Evolutionary conservation across 768 basidiomycete species (phyloP).

Genomic region (Suillus variegatus): DNA sequence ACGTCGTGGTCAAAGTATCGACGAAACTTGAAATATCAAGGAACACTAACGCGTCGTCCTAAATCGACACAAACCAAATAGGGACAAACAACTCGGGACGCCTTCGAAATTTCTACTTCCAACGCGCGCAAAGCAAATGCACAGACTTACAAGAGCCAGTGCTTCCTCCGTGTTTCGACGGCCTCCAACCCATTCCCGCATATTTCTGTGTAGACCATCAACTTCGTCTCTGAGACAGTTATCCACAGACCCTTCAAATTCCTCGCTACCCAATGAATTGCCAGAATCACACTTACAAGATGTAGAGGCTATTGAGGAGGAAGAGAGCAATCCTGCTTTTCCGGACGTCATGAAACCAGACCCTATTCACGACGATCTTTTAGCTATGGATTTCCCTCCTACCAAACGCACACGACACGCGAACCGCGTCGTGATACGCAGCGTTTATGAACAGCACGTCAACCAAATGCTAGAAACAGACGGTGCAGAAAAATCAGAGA

Average conservation of each 20-base stretch:
- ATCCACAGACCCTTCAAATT: slow-evolving; percentile 16
- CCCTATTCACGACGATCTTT: slow-evolving; percentile 60
- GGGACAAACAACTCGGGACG: slow-evolving; percentile 2
- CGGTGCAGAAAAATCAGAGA: slow-evolving; percentile 25
- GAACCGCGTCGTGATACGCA: slow-evolving; percentile 67
- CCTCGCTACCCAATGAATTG: neutral
- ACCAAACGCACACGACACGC: slow-evolving; percentile 51
- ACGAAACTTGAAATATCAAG: neutral
- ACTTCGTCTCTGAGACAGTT: slow-evolving; percentile 13
- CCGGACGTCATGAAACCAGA: slow-evolving; percentile 68
- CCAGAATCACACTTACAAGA: slow-evolving; percentile 2
- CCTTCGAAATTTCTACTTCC: slow-evolving; percentile 17
- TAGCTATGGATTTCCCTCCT: slow-evolving; percentile 55
- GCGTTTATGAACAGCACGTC: slow-evolving; percentile 32
- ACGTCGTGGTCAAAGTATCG: slow-evolving; percentile 16
- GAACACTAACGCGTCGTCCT: slow-evolving; percentile 9
- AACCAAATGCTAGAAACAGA: slow-evolving; percentile 27
- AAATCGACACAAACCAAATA: slow-evolving; percentile 24
- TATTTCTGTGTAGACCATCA: slow-evolving; percentile 1
- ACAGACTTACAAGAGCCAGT: slow-evolving; percentile 23
- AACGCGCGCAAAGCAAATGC: slow-evolving; percentile 20
- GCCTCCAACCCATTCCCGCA: slow-evolving; percentile 10
- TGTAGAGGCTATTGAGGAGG: slow-evolving; percentile 9
- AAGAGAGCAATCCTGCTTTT: slow-evolving; percentile 23
- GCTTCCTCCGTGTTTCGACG: slow-evolving; percentile 16